A percentile compares a stretch with the other conserved stretches of the same genome.
phyloP scores from a whole-genome alignment of 2,329 filamentous ascomycete species.

The Alternaria burnsii region DNA sequence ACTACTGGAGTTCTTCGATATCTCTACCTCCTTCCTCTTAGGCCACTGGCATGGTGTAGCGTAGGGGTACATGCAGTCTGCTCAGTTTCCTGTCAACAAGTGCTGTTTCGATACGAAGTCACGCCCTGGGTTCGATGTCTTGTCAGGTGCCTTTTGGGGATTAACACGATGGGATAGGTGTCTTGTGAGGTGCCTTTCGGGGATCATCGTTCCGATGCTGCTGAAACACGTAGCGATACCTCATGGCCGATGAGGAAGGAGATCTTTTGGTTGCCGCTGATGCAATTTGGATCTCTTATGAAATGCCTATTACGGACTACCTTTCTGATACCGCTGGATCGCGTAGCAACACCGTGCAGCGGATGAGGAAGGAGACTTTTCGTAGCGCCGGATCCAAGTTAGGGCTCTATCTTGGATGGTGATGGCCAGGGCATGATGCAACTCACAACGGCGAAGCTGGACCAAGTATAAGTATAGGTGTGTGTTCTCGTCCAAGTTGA shows the following conservation, averaged over 20 bases:
- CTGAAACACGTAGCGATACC: slow-evolving; percentile 12
- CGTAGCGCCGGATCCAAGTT: slow-evolving; percentile 12
- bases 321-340: slow-evolving; percentile 19
- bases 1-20: slow-evolving; percentile 15
- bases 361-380: slow-evolving; percentile 30
- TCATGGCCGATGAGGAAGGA: slow-evolving; percentile 30
- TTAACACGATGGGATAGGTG: slow-evolving; percentile 4
- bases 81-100: slow-evolving; percentile 14
- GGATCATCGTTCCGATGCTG: slow-evolving; percentile 22
- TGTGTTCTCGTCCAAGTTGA: slow-evolving; percentile 10
- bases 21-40: slow-evolving; percentile 35
- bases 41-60: slow-evolving; percentile 12
- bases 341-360: slow-evolving; percentile 13
- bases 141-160: slow-evolving; percentile 28
- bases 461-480: slow-evolving; percentile 30
- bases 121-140: slow-evolving; percentile 15
- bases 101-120: slow-evolving; percentile 21
- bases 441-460: slow-evolving; percentile 7
- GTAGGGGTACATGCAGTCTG: slow-evolving; percentile 18
- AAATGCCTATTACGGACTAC: slow-evolving; percentile 21
- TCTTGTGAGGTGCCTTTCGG: slow-evolving; percentile 13
- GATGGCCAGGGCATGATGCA: slow-evolving; percentile 7
- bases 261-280: slow-evolving; percentile 11
- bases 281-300: slow-evolving; percentile 17
- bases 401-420: slow-evolving; percentile 9